Percentiles rank a stretch among this genome's conserved stretches.
phyloP scores from a whole-genome alignment of 2,329 filamentous ascomycete genomes.

The Hypoxylon sp. region DNA sequence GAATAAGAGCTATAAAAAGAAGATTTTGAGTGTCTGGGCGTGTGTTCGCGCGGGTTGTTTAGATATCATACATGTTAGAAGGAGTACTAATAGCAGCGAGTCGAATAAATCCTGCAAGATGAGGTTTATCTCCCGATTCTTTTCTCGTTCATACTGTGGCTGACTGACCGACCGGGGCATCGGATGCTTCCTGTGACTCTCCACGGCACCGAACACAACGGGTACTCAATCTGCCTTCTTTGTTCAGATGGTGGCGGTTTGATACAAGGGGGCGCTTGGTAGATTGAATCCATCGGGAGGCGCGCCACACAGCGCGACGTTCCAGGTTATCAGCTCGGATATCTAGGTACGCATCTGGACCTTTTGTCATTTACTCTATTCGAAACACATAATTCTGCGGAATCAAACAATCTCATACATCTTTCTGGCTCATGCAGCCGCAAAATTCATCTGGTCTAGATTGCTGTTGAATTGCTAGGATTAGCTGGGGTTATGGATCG shows the following conservation, averaged over 20 bases:
- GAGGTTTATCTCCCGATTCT: background rate
- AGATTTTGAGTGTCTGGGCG: background rate
- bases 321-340: background rate
- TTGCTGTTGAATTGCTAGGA: background rate
- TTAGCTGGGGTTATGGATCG: background rate
- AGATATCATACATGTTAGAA: no score
- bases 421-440: background rate
- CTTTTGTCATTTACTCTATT: constrained; percentile 3
- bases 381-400: constrained; percentile 1
- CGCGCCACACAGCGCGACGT: background rate
- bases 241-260: constrained; percentile 1
- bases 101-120: background rate
- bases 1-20: background rate
- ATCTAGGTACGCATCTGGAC: background rate
- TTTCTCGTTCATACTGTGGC: background rate
- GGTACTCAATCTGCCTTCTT: constrained; percentile 1
- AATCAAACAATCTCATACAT: constrained; percentile 5
- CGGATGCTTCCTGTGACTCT: background rate
- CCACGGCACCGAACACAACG: background rate
- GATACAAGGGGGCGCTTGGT: constrained; percentile 6
- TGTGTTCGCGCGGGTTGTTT: background rate
- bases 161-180: background rate
- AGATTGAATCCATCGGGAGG: constrained; percentile 10
- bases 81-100: constrained; percentile 4
- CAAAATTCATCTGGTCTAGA: background rate